These are phyloP conservation scores for Neoarthrinium moseri DNA, from an alignment of 2,329 filamentous ascomycete genomes.

Conservation along the genomic window DNA sequence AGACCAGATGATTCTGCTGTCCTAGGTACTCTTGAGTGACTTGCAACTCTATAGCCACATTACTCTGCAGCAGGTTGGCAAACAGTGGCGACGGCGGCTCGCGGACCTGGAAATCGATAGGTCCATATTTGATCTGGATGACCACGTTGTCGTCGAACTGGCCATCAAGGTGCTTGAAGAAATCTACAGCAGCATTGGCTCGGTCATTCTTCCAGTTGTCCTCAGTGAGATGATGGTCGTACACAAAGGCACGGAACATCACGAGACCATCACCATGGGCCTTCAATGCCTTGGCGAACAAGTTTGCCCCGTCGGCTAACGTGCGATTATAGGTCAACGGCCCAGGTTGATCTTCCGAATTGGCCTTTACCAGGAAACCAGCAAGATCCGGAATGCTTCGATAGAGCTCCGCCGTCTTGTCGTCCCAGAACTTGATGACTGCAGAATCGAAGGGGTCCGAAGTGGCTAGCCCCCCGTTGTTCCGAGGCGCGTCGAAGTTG, in stretches of 20 bases:
- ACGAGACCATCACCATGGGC: constrained; percentile 57
- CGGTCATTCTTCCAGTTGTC: constrained; percentile 65
- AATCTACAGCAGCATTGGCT: constrained; percentile 68
- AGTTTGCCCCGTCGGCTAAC: constrained; percentile 64
- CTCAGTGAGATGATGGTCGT: constrained; percentile 56
- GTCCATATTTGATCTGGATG: constrained; percentile 72
- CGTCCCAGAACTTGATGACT: constrained; percentile 63
- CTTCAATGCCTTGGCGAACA: constrained; percentile 61
- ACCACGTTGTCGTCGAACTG: constrained; percentile 70
- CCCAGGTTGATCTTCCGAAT: constrained; percentile 70
- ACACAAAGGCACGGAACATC: constrained; percentile 73
- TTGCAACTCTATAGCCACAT: constrained; percentile 61
- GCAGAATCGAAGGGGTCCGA: constrained; percentile 63
- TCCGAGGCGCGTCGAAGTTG: constrained; percentile 65
- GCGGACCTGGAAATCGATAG: constrained; percentile 72
- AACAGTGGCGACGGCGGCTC: constrained; percentile 68
- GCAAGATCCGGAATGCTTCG: constrained; percentile 62
- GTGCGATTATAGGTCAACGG: constrained; percentile 70
- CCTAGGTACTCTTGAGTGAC: constrained; percentile 70
- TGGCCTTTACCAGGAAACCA: constrained; percentile 70
- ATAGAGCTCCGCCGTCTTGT: constrained; percentile 60
- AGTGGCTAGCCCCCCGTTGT: constrained; percentile 53
- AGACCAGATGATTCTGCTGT: constrained; percentile 68
- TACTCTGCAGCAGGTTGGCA: constrained; percentile 43
- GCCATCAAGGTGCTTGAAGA: constrained; percentile 62